These are phyloP conservation scores for Aspergillus uvarum DNA, from an alignment of 2,329 filamentous ascomycete species.

Conservation along the genomic window DNA sequence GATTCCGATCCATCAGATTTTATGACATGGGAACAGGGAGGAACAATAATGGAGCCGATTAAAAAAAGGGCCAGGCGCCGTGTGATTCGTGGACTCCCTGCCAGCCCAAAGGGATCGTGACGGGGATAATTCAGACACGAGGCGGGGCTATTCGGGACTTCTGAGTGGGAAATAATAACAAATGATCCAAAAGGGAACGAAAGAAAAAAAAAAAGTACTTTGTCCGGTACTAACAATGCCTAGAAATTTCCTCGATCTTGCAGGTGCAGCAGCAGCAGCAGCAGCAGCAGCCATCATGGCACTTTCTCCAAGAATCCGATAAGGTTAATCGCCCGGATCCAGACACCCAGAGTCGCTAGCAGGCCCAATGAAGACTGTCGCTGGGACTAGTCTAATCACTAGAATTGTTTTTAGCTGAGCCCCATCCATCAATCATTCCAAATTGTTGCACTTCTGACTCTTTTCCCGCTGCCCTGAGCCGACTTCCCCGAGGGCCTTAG, in stretches of 20 bases:
- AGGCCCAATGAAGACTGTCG: not conserved
- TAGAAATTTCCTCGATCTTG: not conserved
- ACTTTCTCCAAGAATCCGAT: not conserved
- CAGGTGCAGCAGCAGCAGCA: not conserved
- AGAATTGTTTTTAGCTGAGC: not conserved
- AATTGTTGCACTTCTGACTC: not conserved
- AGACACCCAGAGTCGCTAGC: not conserved
- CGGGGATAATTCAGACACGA: conserved; percentile 7
- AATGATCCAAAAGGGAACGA: not conserved
- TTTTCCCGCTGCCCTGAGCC: not conserved
- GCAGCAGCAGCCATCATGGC: not conserved
- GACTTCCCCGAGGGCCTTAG: conserved; percentile 4
- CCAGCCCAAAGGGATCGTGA: not conserved
- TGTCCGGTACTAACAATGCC: too few species aligned
- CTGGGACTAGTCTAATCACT: not conserved
- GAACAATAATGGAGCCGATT: conserved; percentile 7
- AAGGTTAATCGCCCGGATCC: not conserved
- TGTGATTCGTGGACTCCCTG: not conserved
- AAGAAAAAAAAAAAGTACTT: not conserved
- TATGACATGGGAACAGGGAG: conserved; percentile 8
- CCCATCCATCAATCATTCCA: conserved; percentile 1
- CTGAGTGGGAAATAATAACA: not conserved
- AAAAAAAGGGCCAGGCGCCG: conserved; percentile 6
- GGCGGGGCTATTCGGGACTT: conserved; percentile 8
- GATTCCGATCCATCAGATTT: conserved; percentile 6